A percentile compares a stretch with the other conserved stretches of the same genome.
Evolutionary conservation across 1,139 yeast genomes (phyloP).

Genomic region (Pichia sp.): DNA sequence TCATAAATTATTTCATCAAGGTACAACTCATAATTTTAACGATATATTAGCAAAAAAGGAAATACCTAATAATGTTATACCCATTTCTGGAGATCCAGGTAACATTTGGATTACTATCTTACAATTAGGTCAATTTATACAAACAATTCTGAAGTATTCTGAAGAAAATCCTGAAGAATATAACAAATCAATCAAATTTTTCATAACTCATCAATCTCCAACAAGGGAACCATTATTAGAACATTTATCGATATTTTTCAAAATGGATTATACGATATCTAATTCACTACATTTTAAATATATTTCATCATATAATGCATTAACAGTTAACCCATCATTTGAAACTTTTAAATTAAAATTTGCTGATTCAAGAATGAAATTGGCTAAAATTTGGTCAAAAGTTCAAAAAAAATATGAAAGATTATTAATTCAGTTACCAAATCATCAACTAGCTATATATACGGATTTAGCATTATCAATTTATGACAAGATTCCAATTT

Average conservation of each 20-base stretch:
- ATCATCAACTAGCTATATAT: slow-evolving; percentile 24
- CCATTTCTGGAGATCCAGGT: slow-evolving; percentile 64
- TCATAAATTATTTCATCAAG: slow-evolving; percentile 66
- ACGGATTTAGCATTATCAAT: slow-evolving; percentile 52
- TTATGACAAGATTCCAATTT: slow-evolving; percentile 60
- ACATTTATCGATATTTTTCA: slow-evolving; percentile 59
- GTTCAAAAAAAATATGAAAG: slow-evolving; percentile 46
- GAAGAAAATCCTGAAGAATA: slow-evolving; percentile 22
- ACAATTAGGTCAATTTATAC: slow-evolving; percentile 60
- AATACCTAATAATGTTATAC: slow-evolving; percentile 24
- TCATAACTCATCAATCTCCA: slow-evolving; percentile 64
- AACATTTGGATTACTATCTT: slow-evolving; percentile 69
- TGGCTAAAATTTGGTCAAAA: slow-evolving; percentile 60
- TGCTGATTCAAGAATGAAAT: slow-evolving; percentile 53
- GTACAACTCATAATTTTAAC: slow-evolving; percentile 32
- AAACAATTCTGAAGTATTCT: slow-evolving; percentile 36
- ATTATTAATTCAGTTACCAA: slow-evolving; percentile 23
- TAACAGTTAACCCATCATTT: slow-evolving; percentile 56
- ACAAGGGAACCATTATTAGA: slow-evolving; percentile 60
- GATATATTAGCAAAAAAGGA: slow-evolving; percentile 21
- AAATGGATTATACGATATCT: slow-evolving; percentile 67
- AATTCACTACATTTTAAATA: slow-evolving; percentile 70
- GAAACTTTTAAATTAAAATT: slow-evolving; percentile 59
- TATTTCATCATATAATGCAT: slow-evolving; percentile 66
- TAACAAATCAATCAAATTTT: slow-evolving; percentile 47